Conservation (phyloP, 352 stramenopile genomes). For the Phytophthora parvispora region DNA sequence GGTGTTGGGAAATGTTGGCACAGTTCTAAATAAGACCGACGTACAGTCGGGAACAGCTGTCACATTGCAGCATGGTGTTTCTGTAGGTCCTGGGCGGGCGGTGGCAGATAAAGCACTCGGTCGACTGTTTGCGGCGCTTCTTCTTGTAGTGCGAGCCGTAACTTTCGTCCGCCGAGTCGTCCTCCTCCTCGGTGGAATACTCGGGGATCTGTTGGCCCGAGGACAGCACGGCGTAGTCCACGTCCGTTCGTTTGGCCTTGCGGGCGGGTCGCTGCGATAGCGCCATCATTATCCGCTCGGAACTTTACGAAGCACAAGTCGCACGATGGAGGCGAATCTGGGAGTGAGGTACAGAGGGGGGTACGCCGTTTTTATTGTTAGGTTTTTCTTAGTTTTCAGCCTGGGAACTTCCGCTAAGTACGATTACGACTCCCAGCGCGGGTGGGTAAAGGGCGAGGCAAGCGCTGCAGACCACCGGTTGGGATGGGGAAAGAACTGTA, state of each 20-base stretch:
- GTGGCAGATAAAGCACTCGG: conserved; percentile 74
- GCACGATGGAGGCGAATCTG: conserved; percentile 35
- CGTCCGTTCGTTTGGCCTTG: conserved; percentile 78
- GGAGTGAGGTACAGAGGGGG: conserved; percentile 40
- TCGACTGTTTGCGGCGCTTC: conserved; percentile 37
- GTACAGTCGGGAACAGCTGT: conserved; percentile 77
- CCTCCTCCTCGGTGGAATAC: conserved; percentile 78
- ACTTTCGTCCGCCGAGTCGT: conserved; percentile 64
- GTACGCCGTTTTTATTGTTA: conserved; percentile 32
- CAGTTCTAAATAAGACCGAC: conserved; percentile 10
- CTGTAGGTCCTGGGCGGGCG: conserved; percentile 39
- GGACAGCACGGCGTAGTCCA: conserved; percentile 85
- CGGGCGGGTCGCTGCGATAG: conserved; percentile 53
- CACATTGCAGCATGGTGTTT: conserved; percentile 74
- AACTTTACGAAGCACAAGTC: conserved; percentile 11
- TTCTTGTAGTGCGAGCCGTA: conserved; percentile 50
- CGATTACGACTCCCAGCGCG: conserved; percentile 22
- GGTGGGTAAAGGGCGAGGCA: conserved; percentile 15
- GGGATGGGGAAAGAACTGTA: conserved; percentile 36
- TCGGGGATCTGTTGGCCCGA: conserved; percentile 84
- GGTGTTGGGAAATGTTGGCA: background rate
- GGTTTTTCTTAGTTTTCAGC: conserved; percentile 36
- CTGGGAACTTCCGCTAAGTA: conserved; percentile 25
- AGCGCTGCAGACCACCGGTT: conserved; percentile 35
- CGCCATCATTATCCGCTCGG: conserved; percentile 32